Conservation (phyloP, 768 basidiomycete species). For the Aureoboletus auriporus region DNA sequence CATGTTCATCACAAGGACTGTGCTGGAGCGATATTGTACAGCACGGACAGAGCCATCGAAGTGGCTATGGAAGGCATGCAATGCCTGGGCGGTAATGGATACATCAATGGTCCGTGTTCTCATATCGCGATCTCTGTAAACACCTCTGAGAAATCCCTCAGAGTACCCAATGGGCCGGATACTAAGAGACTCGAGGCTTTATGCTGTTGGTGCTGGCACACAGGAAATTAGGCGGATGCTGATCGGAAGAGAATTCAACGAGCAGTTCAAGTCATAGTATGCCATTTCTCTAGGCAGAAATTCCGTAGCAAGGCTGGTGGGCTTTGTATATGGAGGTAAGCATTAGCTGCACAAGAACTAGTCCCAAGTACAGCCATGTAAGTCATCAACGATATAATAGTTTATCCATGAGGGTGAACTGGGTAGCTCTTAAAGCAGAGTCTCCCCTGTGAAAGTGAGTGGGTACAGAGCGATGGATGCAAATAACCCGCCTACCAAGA, state of each 20-base stretch:
- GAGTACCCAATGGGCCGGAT: slow-evolving; percentile 90
- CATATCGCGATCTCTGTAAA: background rate
- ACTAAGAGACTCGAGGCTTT: slow-evolving; percentile 81
- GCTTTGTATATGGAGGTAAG: no score
- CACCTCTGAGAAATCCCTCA: slow-evolving; percentile 26
- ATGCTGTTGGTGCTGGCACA: slow-evolving; percentile 94
- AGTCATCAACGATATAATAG: no score
- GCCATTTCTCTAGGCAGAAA: background rate
- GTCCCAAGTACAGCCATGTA: no score
- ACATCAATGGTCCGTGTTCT: slow-evolving; percentile 72
- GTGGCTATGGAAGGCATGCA: slow-evolving; percentile 91
- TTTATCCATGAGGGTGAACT: background rate
- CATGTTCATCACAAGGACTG: slow-evolving; percentile 66
- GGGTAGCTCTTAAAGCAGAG: slow-evolving; percentile 25
- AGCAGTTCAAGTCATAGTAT: slow-evolving; percentile 42
- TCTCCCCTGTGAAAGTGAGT: slow-evolving; percentile 27
- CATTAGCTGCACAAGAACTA: no score
- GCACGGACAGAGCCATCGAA: slow-evolving; percentile 88
- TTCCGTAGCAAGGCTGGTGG: background rate
- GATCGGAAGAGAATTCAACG: slow-evolving; percentile 90
- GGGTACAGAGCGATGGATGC: background rate
- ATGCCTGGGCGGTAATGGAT: slow-evolving; percentile 92
- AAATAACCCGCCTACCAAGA: slow-evolving; percentile 51
- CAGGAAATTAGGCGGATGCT: slow-evolving; percentile 94
- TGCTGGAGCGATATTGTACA: slow-evolving; percentile 90